These are phyloP conservation scores for Epichloe amarillans DNA, from an alignment of 2,329 filamentous ascomycete species.

Conservation along the genomic window DNA sequence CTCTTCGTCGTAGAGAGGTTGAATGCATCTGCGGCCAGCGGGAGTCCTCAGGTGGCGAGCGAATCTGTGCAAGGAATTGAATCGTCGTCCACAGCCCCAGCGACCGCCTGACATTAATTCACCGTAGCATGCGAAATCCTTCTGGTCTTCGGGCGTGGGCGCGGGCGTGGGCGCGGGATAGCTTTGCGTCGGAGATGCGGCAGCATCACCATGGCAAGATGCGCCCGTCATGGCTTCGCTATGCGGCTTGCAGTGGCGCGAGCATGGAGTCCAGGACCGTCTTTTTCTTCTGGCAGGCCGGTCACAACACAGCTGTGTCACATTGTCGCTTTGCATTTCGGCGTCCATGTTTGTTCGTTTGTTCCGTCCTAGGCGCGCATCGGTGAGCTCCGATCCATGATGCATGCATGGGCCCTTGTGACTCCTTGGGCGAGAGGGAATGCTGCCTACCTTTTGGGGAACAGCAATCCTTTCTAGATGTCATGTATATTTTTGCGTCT, in stretches of 20 bases:
- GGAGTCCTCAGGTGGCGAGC: slow-evolving; percentile 1
- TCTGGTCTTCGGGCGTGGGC: not conserved
- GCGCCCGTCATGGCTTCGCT: not conserved
- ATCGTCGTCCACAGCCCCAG: slow-evolving; percentile 4
- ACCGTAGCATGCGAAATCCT: not conserved
- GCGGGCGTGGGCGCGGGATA: not conserved
- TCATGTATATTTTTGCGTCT: not conserved
- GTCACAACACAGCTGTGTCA: no score
- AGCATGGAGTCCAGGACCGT: not conserved
- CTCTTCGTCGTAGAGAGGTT: slow-evolving; percentile 4
- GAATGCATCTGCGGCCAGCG: slow-evolving; percentile 3
- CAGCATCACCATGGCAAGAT: not conserved
- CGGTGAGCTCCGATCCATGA: not conserved
- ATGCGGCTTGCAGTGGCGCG: not conserved
- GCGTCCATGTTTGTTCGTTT: not conserved
- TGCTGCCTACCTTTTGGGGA: not conserved
- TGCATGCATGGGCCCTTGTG: no score
- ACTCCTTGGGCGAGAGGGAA: not conserved
- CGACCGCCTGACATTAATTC: not conserved
- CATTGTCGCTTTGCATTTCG: not conserved
- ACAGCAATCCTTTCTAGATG: not conserved
- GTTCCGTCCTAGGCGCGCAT: not conserved
- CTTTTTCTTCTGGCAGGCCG: not conserved
- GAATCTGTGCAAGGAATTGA: not conserved
- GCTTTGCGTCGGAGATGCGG: not conserved